Conservation (phyloP, 345 rosid species). For the Acer yangbiense region DNA sequence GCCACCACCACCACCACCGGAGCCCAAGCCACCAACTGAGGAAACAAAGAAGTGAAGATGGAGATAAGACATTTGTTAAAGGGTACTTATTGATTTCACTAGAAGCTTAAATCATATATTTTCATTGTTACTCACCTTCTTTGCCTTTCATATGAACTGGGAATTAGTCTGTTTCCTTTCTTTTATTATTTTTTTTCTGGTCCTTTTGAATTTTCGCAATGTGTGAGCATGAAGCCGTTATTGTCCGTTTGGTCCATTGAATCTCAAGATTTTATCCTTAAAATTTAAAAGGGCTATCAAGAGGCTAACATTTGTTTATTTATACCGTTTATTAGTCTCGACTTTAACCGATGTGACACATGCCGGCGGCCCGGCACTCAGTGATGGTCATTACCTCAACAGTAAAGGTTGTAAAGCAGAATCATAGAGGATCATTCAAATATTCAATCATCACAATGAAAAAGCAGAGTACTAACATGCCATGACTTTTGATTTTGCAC, state of each 20-base stretch:
- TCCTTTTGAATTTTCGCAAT: too few species aligned
- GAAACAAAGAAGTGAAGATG: conserved; percentile 50
- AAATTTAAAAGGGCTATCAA: too few species aligned
- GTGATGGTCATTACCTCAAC: not conserved
- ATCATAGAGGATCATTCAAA: not conserved
- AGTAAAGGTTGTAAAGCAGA: not conserved
- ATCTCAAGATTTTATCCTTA: too few species aligned
- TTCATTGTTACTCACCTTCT: conserved; percentile 8
- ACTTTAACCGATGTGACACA: not conserved
- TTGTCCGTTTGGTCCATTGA: too few species aligned
- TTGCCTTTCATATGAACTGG: not conserved
- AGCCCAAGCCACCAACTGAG: conserved; percentile 38
- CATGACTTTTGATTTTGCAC: conserved; percentile 1
- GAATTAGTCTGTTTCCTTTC: too few species aligned
- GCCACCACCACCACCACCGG: conserved; percentile 35
- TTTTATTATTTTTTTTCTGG: too few species aligned
- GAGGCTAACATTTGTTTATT: too few species aligned
- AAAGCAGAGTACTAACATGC: conserved; percentile 1
- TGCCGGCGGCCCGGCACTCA: not conserved
- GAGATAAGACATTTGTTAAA: conserved; percentile 2
- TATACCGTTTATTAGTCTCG: too few species aligned
- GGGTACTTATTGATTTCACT: conserved; percentile 7
- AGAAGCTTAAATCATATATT: conserved; percentile 5
- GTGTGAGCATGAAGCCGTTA: too few species aligned
- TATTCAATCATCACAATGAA: conserved; percentile 10